Conservation (phyloP, 2,329 filamentous ascomycete species). For the Hymenotorrendiella dingleyae region DNA sequence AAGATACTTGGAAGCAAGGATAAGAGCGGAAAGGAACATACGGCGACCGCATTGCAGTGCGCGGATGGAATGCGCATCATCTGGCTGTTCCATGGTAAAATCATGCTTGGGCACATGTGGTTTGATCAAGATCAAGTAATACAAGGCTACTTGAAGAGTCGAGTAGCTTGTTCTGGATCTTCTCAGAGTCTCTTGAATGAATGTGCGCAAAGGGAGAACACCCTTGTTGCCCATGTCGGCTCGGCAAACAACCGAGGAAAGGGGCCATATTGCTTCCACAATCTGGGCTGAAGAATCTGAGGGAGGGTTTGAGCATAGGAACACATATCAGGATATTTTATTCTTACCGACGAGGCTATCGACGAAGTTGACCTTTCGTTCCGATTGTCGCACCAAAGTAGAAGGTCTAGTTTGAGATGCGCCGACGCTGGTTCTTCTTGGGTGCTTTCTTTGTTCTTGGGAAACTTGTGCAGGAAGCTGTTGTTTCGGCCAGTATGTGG, state of each 20-base stretch:
- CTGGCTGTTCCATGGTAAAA: conserved; percentile 79
- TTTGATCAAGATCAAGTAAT: conserved; percentile 93
- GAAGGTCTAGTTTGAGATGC: conserved; percentile 59
- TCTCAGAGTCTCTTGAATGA: conserved; percentile 94
- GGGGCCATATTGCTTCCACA: conserved; percentile 94
- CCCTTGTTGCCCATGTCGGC: conserved; percentile 67
- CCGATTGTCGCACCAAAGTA: conserved; percentile 74
- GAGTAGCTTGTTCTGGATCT: conserved; percentile 96
- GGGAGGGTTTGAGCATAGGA: conserved; percentile 32
- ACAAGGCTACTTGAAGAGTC: conserved; percentile 91
- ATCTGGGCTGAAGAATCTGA: conserved; percentile 95
- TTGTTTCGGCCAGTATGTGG: conserved; percentile 29
- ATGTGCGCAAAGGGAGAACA: conserved; percentile 84
- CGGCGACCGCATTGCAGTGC: conserved; percentile 91
- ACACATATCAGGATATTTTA: conserved; percentile 26
- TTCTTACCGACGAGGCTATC: conserved; percentile 94
- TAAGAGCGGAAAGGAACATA: conserved; percentile 94
- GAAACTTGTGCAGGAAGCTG: conserved; percentile 42
- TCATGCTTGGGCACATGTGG: conserved; percentile 77
- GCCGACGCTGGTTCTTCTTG: conserved; percentile 50
- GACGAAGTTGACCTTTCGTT: conserved; percentile 92
- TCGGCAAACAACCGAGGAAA: conserved; percentile 74
- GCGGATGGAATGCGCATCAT: conserved; percentile 65
- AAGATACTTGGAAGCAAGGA: conserved; percentile 94
- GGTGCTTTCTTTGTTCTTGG: conserved; percentile 58